Conservation (phyloP, 164 flowering plant species). For the Litsea cubeba region DNA sequence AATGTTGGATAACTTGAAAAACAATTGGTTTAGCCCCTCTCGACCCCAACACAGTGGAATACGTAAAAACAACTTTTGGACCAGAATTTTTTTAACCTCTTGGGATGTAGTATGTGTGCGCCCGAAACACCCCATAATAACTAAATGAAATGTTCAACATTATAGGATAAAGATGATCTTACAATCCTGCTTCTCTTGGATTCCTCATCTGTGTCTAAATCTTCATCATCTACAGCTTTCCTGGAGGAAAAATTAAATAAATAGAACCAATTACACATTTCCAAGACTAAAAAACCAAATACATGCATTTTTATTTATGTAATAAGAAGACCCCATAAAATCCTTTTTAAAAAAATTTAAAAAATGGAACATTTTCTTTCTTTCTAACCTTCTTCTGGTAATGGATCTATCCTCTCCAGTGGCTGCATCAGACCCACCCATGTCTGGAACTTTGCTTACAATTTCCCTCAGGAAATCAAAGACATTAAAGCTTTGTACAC, state of each 20-base stretch:
- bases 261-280: not conserved
- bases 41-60: no score
- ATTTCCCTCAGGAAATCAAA: conserved; percentile 92
- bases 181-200: conserved; percentile 69
- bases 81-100: no score
- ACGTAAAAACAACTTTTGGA: no score
- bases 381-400: conserved; percentile 54
- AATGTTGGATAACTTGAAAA: no score
- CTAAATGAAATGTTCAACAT: no score
- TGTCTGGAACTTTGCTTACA: conserved; percentile 92
- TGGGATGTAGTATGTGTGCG: no score
- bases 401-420: conserved; percentile 53
- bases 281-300: no score
- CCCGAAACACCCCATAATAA: no score
- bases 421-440: conserved; percentile 69
- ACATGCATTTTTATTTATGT: no score
- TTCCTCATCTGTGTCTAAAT: conserved; percentile 80
- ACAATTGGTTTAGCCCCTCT: no score
- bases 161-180: conserved; percentile 10
- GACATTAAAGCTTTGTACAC: conserved; percentile 86
- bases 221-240: conserved; percentile 63
- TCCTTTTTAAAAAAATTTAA: not conserved
- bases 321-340: no score
- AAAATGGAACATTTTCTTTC: not conserved
- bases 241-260: conserved; percentile 34